Evolutionary conservation across 805 yeast genomes (phyloP).

Genomic region (Candida ortonii): DNA sequence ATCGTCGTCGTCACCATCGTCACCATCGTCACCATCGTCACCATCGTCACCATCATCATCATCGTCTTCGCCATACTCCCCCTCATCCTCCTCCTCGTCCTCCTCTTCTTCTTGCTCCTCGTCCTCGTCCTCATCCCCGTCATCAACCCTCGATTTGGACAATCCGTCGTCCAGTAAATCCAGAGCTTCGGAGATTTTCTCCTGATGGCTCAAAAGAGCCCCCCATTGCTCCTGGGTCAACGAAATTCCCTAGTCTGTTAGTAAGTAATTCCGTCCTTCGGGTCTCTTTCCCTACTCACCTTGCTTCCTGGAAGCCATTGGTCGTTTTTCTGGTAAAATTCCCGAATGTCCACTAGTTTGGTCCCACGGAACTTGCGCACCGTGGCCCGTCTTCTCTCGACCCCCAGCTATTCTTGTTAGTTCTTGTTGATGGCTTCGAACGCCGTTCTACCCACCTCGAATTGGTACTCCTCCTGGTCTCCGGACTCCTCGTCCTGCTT

Average conservation of each 20-base stretch:
- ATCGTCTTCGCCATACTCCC: too few species aligned
- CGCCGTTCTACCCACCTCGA: constrained; percentile 17
- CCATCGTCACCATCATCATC: too few species aligned
- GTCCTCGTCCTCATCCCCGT: constrained; percentile 21
- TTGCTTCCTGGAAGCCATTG: constrained; percentile 80
- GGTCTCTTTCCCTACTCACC: constrained; percentile 34
- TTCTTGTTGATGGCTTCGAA: background rate
- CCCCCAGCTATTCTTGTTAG: constrained; percentile 24
- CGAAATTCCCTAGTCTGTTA: constrained; percentile 46
- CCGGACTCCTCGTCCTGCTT: constrained; percentile 3
- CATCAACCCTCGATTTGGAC: constrained; percentile 17
- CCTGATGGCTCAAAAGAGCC: constrained; percentile 42
- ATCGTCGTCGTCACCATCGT: too few species aligned
- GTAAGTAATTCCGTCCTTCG: constrained; percentile 3
- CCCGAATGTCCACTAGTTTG: constrained; percentile 78
- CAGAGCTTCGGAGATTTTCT: constrained; percentile 51
- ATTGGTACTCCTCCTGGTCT: constrained; percentile 14
- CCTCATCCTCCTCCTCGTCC: background rate
- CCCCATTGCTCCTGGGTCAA: constrained; percentile 57
- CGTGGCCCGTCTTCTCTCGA: constrained; percentile 63
- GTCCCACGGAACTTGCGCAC: constrained; percentile 69
- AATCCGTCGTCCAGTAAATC: constrained; percentile 19
- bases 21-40: too few species aligned
- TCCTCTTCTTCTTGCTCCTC: constrained; percentile 13
- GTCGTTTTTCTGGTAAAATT: constrained; percentile 61